Conservation (phyloP, 331 rosid genomes). For the Rhamnella rubrinervis region DNA sequence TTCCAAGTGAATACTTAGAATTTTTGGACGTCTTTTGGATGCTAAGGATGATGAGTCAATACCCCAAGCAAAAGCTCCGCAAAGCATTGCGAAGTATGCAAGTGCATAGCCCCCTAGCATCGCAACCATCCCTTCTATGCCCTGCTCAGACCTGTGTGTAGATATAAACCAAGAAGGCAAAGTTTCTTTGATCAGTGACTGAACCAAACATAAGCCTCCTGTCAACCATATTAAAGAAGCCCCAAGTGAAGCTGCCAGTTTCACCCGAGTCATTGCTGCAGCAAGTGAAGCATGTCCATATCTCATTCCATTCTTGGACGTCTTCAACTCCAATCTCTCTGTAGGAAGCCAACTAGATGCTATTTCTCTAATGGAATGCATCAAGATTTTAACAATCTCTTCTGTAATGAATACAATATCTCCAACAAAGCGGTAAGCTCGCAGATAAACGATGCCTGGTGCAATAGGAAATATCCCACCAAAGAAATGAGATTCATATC, state of each 20-base stretch:
- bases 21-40: slow-evolving; percentile 57
- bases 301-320: slow-evolving; percentile 39
- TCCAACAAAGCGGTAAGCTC: slow-evolving; percentile 44
- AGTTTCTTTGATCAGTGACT: slow-evolving; percentile 54
- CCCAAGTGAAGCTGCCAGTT: slow-evolving; percentile 68
- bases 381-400: slow-evolving; percentile 61
- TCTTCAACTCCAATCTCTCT: slow-evolving; percentile 38
- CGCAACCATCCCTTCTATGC: slow-evolving; percentile 45
- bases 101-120: slow-evolving; percentile 64
- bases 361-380: slow-evolving; percentile 55
- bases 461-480: slow-evolving; percentile 62
- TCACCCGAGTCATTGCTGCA: slow-evolving; percentile 50
- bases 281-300: slow-evolving; percentile 52
- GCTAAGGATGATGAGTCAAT: slow-evolving; percentile 60
- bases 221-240: slow-evolving; percentile 72
- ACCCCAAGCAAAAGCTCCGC: slow-evolving; percentile 73
- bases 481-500: slow-evolving; percentile 40
- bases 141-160: slow-evolving; percentile 46
- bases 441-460: slow-evolving; percentile 66
- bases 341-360: slow-evolving; percentile 37
- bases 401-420: slow-evolving; percentile 51
- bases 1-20: slow-evolving; percentile 60
- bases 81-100: slow-evolving; percentile 59
- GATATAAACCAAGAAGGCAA: slow-evolving; percentile 72
- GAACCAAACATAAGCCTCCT: slow-evolving; percentile 61